A percentile compares a stretch with the other conserved stretches of the same genome.
These are phyloP conservation scores for Apiotrichum montevideense DNA, from an alignment of 1,284 basidiomycete species.

Conservation along the genomic window DNA sequence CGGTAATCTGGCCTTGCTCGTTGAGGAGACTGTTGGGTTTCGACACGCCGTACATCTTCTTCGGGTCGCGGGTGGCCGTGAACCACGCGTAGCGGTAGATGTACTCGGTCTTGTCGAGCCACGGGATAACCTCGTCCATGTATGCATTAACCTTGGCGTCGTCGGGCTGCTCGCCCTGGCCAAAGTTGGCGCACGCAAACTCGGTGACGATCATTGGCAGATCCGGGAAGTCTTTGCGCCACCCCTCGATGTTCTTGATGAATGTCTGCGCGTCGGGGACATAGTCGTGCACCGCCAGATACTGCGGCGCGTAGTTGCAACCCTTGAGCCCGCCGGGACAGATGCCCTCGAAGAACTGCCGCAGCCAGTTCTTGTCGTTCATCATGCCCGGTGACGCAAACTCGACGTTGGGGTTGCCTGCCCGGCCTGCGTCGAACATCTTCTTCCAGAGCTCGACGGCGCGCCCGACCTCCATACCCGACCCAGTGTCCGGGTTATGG, in stretches of 20 bases:
- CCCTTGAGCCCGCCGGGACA: constrained; percentile 19
- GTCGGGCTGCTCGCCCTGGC: constrained; percentile 4
- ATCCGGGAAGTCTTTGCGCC: constrained; percentile 7
- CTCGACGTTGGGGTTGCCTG: not conserved
- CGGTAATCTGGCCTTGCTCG: not conserved
- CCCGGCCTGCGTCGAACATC: not conserved
- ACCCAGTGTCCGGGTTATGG: not conserved
- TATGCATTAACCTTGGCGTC: constrained; percentile 37
- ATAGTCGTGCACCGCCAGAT: constrained; percentile 35
- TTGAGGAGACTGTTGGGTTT: constrained; percentile 19
- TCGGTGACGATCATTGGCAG: constrained; percentile 25
- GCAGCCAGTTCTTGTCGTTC: constrained; percentile 25
- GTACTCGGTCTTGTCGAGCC: constrained; percentile 25
- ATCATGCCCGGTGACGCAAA: constrained; percentile 30
- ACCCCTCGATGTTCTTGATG: constrained; percentile 17
- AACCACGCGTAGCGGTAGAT: constrained; percentile 5
- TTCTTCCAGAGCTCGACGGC: not conserved
- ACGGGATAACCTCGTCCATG: constrained; percentile 20
- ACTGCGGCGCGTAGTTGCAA: constrained; percentile 21
- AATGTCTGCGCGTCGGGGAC: constrained; percentile 33
- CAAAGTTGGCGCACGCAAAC: not conserved
- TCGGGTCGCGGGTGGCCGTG: not conserved
- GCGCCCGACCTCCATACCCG: not conserved
- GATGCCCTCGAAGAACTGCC: constrained; percentile 1
- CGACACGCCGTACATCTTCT: constrained; percentile 20